Conservation (phyloP, 176 grass and related monocot species). For the Aegilops umbellulata region DNA sequence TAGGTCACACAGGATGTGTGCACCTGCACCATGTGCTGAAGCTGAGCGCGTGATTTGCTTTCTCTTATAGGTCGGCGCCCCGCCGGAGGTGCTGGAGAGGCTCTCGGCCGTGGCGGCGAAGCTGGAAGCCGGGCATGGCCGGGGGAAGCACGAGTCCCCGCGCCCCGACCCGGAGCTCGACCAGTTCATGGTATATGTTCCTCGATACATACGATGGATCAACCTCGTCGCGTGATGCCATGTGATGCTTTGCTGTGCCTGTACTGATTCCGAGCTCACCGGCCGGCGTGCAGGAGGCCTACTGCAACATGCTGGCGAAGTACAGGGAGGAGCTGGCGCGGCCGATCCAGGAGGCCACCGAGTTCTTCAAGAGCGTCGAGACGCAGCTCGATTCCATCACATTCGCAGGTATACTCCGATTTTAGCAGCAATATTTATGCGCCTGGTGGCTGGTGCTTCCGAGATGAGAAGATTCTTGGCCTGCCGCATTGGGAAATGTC, state of each 20-base stretch:
- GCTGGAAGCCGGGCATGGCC: constrained; percentile 24
- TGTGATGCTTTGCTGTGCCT: not conserved
- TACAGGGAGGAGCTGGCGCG: constrained; percentile 71
- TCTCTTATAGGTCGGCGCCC: constrained; percentile 46
- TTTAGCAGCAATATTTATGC: not conserved
- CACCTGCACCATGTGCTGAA: not conserved
- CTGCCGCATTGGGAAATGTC: constrained; percentile 40
- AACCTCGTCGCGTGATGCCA: not conserved
- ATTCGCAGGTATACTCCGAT: constrained; percentile 35
- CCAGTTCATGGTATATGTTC: constrained; percentile 66
- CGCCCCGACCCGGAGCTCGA: constrained; percentile 81
- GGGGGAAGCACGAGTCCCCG: constrained; percentile 12
- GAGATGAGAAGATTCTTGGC: constrained; percentile 5
- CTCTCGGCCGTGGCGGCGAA: constrained; percentile 53
- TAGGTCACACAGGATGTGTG: not conserved
- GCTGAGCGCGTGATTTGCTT: not conserved
- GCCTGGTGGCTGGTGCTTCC: not conserved
- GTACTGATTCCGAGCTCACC: too few relatives aligned
- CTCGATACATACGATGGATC: not conserved
- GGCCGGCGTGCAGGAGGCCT: constrained; percentile 56
- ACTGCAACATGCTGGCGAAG: constrained; percentile 70
- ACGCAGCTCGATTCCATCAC: constrained; percentile 70
- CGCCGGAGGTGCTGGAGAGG: constrained; percentile 53
- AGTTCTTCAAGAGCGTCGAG: constrained; percentile 69
- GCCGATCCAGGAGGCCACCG: constrained; percentile 65